These are phyloP conservation scores for Phalaenopsis hybrid DNA, from an alignment of 116 monocot species.

Conservation along the genomic window DNA sequence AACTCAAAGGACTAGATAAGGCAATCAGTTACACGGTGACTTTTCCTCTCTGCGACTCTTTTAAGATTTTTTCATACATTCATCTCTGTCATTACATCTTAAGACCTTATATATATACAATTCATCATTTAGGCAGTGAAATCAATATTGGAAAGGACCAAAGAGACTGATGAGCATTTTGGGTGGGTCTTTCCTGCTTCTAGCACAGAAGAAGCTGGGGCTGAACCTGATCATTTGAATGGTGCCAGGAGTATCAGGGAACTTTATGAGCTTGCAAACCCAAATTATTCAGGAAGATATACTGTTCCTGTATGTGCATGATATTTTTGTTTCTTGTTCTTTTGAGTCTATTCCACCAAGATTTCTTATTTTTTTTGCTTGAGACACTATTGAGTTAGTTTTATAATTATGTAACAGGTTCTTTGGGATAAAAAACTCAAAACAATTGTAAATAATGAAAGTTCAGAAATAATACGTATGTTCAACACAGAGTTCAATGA, in stretches of 20 bases:
- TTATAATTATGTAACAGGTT: conserved; percentile 36
- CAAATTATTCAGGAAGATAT: conserved; percentile 73
- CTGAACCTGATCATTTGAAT: conserved; percentile 58
- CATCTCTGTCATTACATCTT: neutral
- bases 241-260: conserved; percentile 62
- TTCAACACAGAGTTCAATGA: conserved; percentile 74
- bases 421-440: conserved; percentile 83
- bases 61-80: neutral
- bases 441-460: conserved; percentile 83
- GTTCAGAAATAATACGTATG: conserved; percentile 80
- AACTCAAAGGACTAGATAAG: conserved; percentile 80
- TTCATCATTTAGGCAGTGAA: conserved; percentile 15
- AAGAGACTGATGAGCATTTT: conserved; percentile 62
- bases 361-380: neutral
- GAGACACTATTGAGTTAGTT: neutral
- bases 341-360: neutral
- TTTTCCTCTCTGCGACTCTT: neutral
- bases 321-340: neutral
- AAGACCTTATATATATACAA: neutral
- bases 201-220: conserved; percentile 56
- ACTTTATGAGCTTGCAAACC: conserved; percentile 67
- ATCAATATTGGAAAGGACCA: conserved; percentile 75
- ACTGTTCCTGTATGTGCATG: conserved; percentile 64
- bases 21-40: conserved; percentile 68
- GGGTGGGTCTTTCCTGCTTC: conserved; percentile 77